Evolutionary conservation across 441 rosid species (phyloP).

Genomic region (Eruca vesicaria): DNA sequence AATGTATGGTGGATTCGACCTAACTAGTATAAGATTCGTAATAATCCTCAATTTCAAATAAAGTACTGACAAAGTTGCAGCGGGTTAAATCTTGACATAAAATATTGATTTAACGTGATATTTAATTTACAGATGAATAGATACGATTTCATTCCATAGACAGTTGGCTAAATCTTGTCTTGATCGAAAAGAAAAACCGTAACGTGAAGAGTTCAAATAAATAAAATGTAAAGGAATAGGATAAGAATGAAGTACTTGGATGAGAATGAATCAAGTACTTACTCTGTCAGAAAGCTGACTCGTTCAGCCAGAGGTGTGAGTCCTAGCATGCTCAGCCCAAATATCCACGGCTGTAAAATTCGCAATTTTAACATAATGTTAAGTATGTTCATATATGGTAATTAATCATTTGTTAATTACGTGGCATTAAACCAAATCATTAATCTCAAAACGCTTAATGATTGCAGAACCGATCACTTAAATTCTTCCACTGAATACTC

Average conservation of each 20-base stretch:
- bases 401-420: not conserved
- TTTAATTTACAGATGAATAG: not conserved
- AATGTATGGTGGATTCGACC: not conserved
- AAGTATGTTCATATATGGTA: not conserved
- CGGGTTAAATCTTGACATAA: not conserved
- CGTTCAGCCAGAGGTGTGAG: conserved; percentile 67
- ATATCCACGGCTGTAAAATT: conserved; percentile 49
- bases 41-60: not conserved
- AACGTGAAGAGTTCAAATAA: not conserved
- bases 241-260: not conserved
- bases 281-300: conserved; percentile 72
- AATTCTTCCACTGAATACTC: not conserved
- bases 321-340: conserved; percentile 60
- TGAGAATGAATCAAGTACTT: conserved; percentile 20
- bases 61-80: not conserved
- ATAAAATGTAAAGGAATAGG: not conserved
- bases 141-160: not conserved
- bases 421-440: not conserved
- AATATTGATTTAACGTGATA: not conserved
- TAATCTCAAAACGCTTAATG: not conserved
- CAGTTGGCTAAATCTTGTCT: conserved; percentile 20
- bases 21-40: conserved; percentile 10
- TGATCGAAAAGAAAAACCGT: not conserved
- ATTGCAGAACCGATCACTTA: conserved; percentile 1
- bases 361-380: not conserved